A percentile compares a stretch with the other conserved stretches of the same genome.
Conservation (phyloP, 371 early-diverging fungal genomes). For the Smittium culicis region DNA sequence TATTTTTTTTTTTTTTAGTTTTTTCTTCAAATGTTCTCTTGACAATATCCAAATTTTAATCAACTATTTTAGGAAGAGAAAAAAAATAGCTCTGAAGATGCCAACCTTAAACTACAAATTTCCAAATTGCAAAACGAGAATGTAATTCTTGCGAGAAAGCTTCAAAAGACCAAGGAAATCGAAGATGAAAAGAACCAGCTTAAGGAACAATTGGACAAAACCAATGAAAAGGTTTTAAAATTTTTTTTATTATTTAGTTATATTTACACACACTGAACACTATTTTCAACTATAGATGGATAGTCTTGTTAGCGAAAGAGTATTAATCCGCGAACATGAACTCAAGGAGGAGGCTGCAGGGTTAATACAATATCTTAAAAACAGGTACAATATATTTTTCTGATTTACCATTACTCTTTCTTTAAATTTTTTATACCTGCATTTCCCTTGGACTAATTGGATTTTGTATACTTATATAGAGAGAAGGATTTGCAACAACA, state of each 20-base stretch:
- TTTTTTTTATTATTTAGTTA: not conserved
- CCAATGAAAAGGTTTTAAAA: constrained; percentile 5
- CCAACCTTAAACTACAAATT: not conserved
- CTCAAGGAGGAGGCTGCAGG: constrained; percentile 52
- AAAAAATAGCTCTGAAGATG: not conserved
- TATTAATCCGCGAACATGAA: constrained; percentile 42
- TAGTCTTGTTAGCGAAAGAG: constrained; percentile 40
- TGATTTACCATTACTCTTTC: too few relatives aligned
- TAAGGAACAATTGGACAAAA: constrained; percentile 9
- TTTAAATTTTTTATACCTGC: too few relatives aligned
- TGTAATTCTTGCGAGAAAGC: not conserved
- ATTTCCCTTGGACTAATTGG: too few relatives aligned
- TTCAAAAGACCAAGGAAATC: constrained; percentile 22
- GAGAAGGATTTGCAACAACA: constrained; percentile 71
- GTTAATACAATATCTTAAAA: constrained; percentile 62
- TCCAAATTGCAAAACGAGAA: constrained; percentile 1
- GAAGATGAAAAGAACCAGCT: constrained; percentile 12
- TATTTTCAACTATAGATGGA: constrained; percentile 33
- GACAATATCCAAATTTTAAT: not conserved
- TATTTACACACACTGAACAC: not conserved
- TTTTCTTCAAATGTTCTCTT: not conserved
- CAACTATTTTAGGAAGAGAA: constrained; percentile 3
- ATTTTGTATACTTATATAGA: too few relatives aligned
- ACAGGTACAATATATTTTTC: too few relatives aligned
- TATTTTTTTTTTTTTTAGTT: not conserved